A percentile compares a stretch with the other conserved stretches of the same genome.
Evolutionary conservation across 1,284 basidiomycete species (phyloP).

Genomic region (Leccinum cinnamomeum): DNA sequence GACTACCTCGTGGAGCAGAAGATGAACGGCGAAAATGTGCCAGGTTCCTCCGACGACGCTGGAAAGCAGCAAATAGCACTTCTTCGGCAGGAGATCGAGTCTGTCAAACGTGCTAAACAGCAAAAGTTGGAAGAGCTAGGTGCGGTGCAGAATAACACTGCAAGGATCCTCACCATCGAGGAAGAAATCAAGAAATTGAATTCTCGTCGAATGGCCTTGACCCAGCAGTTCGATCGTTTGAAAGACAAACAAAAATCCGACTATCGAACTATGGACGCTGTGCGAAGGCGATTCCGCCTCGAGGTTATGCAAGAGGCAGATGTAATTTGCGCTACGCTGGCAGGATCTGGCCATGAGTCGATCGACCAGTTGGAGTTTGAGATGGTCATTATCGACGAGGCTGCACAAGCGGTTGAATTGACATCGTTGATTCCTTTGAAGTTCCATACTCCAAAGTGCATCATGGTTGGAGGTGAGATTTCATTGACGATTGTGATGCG

Average conservation of each 20-base stretch:
- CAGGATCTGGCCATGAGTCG: conserved; percentile 89
- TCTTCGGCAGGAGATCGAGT: conserved; percentile 67
- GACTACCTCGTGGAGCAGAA: conserved; percentile 84
- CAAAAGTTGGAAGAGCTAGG: conserved; percentile 65
- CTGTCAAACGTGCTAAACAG: conserved; percentile 61
- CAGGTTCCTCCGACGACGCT: conserved; percentile 46
- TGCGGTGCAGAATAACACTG: conserved; percentile 50
- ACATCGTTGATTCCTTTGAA: conserved; percentile 97
- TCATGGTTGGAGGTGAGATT: conserved; percentile 87
- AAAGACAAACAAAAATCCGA: conserved; percentile 81
- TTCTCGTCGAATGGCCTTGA: conserved; percentile 60
- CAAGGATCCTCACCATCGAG: conserved; percentile 52
- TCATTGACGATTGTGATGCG: not conserved
- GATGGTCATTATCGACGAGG: conserved; percentile 97
- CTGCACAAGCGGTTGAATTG: conserved; percentile 95
- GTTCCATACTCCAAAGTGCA: conserved; percentile 81
- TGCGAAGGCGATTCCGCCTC: conserved; percentile 69
- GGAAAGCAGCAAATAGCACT: conserved; percentile 60
- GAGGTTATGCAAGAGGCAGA: conserved; percentile 87
- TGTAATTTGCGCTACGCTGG: conserved; percentile 92
- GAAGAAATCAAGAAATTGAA: conserved; percentile 73
- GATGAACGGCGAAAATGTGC: conserved; percentile 52
- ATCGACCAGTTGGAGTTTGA: conserved; percentile 89
- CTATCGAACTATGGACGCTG: conserved; percentile 74
- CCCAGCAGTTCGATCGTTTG: conserved; percentile 72